phyloP scores from a whole-genome alignment of 2,329 filamentous ascomycete genomes.

The Colletotrichum simmondsii region DNA sequence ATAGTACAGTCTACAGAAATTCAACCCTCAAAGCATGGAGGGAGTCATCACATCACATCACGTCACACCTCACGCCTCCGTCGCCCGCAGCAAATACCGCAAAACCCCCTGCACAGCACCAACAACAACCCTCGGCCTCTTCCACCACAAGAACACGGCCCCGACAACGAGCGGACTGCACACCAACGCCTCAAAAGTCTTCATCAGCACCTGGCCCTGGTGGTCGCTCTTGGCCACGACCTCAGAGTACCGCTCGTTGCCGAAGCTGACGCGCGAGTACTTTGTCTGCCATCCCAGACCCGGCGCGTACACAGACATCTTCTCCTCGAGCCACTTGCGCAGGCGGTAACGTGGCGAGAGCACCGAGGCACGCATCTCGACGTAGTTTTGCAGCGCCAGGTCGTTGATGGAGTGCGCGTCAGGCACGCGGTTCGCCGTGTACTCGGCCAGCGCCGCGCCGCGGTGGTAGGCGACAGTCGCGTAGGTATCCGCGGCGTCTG shows the following conservation, averaged over 20 bases:
- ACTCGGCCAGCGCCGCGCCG: conserved; percentile 78
- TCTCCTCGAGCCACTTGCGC: conserved; percentile 89
- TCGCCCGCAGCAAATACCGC: neutral
- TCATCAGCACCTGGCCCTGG: conserved; percentile 72
- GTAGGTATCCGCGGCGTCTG: conserved; percentile 46
- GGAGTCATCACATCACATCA: neutral
- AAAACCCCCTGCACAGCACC: conserved; percentile 10
- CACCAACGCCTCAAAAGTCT: conserved; percentile 26
- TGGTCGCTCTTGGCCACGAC: conserved; percentile 76
- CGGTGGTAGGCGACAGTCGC: conserved; percentile 70
- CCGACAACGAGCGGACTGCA: conserved; percentile 30
- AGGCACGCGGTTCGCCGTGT: conserved; percentile 77
- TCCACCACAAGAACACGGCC: conserved; percentile 35
- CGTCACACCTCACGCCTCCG: neutral
- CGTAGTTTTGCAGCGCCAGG: conserved; percentile 89
- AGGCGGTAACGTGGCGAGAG: conserved; percentile 80
- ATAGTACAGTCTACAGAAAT: neutral
- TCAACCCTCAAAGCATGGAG: neutral
- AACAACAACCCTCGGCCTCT: conserved; percentile 29
- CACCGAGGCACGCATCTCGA: conserved; percentile 92
- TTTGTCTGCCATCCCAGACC: conserved; percentile 89
- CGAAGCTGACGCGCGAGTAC: conserved; percentile 92
- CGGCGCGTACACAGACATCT: conserved; percentile 80
- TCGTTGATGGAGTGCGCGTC: conserved; percentile 94
- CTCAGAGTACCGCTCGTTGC: conserved; percentile 90